Evolutionary conservation across 2,329 filamentous ascomycete species (phyloP).

Genomic region (Whalleya microplaca): DNA sequence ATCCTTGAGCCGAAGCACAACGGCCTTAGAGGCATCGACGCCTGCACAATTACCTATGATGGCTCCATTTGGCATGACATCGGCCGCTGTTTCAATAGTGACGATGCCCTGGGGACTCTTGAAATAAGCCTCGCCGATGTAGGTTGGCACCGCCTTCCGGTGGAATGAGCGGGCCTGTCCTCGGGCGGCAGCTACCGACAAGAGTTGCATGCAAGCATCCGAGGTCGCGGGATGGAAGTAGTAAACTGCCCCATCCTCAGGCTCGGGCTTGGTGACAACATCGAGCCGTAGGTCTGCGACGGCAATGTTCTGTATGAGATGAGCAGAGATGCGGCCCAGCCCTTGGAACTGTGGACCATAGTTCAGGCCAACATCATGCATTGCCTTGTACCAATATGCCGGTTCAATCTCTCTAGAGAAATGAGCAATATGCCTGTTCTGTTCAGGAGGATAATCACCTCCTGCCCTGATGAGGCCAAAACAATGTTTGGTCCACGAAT

Average conservation of each 20-base stretch:
- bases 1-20: not conserved
- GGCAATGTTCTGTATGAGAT: conserved; percentile 1
- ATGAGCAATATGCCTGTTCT: not conserved
- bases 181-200: not conserved
- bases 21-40: not conserved
- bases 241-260: not conserved
- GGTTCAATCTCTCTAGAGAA: conserved; percentile 17
- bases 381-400: conserved; percentile 19
- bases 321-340: conserved; percentile 11
- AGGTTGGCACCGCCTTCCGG: not conserved
- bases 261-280: not conserved
- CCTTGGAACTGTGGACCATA: conserved; percentile 32
- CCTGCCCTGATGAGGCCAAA: conserved; percentile 25
- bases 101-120: not conserved
- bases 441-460: conserved; percentile 2
- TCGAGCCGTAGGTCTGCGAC: not conserved
- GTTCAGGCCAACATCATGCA: conserved; percentile 28
- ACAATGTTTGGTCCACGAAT: conserved; percentile 36
- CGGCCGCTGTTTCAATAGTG: not conserved
- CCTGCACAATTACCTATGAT: not conserved
- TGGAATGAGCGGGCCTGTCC: not conserved
- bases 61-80: not conserved
- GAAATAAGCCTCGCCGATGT: not conserved
- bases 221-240: not conserved
- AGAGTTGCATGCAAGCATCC: not conserved